phyloP scores from a whole-genome alignment of 75 land plant genomes.

The Ceratopteris richardii region DNA sequence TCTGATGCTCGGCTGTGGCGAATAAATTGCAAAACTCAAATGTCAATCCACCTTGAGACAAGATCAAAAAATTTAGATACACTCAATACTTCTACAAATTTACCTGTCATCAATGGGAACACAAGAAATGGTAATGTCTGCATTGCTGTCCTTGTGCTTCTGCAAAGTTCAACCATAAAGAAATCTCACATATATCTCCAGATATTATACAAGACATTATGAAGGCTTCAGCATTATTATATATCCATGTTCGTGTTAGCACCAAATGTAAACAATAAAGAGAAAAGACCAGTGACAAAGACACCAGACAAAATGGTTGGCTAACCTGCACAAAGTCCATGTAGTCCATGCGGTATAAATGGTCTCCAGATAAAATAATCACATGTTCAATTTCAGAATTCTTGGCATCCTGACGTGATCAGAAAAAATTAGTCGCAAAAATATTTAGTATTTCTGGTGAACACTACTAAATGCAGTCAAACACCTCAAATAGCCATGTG shows the following conservation, averaged over 20 bases:
- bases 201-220: not conserved
- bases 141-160: slow-evolving; percentile 81
- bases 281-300: not conserved
- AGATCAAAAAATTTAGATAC: too few species aligned
- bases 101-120: slow-evolving; percentile 89
- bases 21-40: too few species aligned
- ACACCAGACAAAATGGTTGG: not conserved
- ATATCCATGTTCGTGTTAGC: too few species aligned
- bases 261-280: too few species aligned
- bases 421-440: too few species aligned
- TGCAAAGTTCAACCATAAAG: slow-evolving; percentile 32
- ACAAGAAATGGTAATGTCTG: slow-evolving; percentile 80
- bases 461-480: not conserved
- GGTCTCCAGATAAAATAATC: slow-evolving; percentile 83
- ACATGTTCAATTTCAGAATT: slow-evolving; percentile 70
- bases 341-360: slow-evolving; percentile 90
- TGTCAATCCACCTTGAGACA: too few species aligned
- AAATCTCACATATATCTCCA: not conserved
- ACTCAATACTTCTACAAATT: too few species aligned
- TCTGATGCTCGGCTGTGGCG: slow-evolving; percentile 85
- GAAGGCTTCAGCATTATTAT: too few species aligned
- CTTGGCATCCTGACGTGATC: slow-evolving; percentile 73
- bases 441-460: too few species aligned
- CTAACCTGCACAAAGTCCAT: slow-evolving; percentile 86
- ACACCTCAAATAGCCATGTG: slow-evolving; percentile 70